These are phyloP conservation scores for Ceratocystiopsis sp. DNA, from an alignment of 2,329 filamentous ascomycete species.

Conservation along the genomic window DNA sequence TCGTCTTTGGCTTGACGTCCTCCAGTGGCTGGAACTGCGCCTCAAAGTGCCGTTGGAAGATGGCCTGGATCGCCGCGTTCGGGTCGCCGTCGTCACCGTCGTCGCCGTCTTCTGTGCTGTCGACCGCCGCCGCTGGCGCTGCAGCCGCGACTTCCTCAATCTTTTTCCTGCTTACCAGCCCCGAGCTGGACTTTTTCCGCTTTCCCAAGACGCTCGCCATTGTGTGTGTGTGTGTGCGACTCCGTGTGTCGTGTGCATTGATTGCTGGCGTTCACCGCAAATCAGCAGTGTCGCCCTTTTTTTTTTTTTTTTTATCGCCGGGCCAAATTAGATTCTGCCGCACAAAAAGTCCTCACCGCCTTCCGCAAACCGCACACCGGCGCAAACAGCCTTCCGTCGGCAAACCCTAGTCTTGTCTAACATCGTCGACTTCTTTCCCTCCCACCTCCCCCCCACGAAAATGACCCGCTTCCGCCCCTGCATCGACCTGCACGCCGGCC, in stretches of 20 bases:
- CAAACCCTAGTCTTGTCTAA: too few species aligned
- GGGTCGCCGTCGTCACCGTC: conserved; percentile 7
- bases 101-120: conserved; percentile 20
- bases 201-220: conserved; percentile 33
- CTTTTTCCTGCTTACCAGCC: conserved; percentile 23
- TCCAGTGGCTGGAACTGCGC: conserved; percentile 65
- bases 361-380: too few species aligned
- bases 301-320: too few species aligned
- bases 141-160: too few species aligned
- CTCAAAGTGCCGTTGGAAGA: conserved; percentile 77
- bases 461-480: conserved; percentile 91
- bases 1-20: conserved; percentile 4
- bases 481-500: conserved; percentile 92
- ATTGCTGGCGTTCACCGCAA: too few species aligned
- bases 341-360: too few species aligned
- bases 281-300: background rate
- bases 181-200: conserved; percentile 21
- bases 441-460: background rate
- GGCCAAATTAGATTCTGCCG: too few species aligned
- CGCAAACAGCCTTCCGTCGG: too few species aligned
- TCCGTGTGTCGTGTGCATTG: background rate
- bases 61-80: conserved; percentile 45
- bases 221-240: background rate
- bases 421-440: too few species aligned
- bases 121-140: too few species aligned